A percentile compares a stretch with the other conserved stretches of the same genome.
Conservation (phyloP, 306 rosid genomes). For the Cucurbita maxima region DNA sequence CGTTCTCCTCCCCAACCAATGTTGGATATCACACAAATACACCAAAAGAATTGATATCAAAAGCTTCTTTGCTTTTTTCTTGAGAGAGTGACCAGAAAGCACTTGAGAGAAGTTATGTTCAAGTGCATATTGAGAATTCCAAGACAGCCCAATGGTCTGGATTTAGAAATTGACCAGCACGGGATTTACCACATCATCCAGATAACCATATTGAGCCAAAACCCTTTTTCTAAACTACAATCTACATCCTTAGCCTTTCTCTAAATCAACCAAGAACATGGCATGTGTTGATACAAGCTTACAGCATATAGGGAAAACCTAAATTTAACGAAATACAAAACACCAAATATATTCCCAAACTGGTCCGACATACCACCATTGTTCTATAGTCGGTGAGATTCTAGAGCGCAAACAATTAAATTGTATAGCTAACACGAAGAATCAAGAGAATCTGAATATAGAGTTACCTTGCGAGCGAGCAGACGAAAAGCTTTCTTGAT, state of each 20-base stretch:
- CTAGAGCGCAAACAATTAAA: not conserved
- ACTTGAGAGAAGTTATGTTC: not conserved
- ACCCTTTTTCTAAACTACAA: not conserved
- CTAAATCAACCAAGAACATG: not conserved
- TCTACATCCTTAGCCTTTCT: not conserved
- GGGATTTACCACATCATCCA: not conserved
- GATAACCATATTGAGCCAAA: not conserved
- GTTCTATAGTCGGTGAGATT: not conserved
- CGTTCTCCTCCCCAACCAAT: too few species aligned
- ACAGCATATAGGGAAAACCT: not conserved
- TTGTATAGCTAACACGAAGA: not conserved
- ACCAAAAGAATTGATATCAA: not conserved
- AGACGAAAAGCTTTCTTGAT: slow-evolving; percentile 84
- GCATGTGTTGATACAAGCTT: not conserved
- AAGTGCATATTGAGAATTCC: not conserved
- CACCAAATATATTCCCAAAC: not conserved
- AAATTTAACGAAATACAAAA: not conserved
- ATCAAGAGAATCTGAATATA: not conserved
- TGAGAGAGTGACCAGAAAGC: not conserved
- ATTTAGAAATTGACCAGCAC: not conserved
- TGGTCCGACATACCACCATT: not conserved
- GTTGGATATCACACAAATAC: not conserved
- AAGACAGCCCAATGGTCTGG: not conserved
- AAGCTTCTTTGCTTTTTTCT: not conserved
- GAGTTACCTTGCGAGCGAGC: slow-evolving; percentile 70